phyloP scores from a whole-genome alignment of 2,329 filamentous ascomycete genomes.

The Colletotrichum sp. region DNA sequence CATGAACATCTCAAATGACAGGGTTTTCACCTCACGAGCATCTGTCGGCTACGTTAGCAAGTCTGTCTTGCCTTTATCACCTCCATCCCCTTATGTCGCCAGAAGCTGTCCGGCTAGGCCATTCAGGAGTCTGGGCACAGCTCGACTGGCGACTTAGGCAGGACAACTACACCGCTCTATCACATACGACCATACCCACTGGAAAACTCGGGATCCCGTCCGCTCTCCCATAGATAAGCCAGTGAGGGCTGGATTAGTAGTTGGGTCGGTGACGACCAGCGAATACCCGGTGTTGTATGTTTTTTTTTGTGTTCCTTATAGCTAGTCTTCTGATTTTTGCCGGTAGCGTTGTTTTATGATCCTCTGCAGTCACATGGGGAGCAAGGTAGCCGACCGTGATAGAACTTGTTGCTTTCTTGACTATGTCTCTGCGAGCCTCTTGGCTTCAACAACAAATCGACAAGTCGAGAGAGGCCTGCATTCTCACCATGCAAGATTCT shows the following conservation, averaged over 20 bases:
- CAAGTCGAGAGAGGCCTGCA: background rate
- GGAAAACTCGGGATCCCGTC: slow-evolving; percentile 7
- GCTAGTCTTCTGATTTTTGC: background rate
- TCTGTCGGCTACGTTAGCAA: background rate
- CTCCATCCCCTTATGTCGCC: background rate
- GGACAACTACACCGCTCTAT: accelerated
- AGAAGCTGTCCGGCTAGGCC: background rate
- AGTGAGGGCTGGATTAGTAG: too few species aligned
- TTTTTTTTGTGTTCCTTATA: background rate
- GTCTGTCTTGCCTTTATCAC: background rate
- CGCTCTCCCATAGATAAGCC: too few species aligned
- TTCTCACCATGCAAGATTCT: background rate
- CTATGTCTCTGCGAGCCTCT: background rate
- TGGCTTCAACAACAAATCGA: background rate
- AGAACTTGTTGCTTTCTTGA: background rate
- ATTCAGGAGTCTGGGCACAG: background rate
- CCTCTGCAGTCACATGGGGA: background rate
- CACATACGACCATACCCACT: background rate
- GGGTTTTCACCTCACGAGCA: background rate
- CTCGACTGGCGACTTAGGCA: background rate
- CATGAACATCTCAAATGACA: background rate
- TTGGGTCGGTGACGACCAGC: background rate
- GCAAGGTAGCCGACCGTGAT: background rate
- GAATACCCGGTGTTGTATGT: slow-evolving; percentile 5
- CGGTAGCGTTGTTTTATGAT: background rate